Evolutionary conservation across 352 stramenopile species (phyloP), one percentile per base, ranked within the genome.

Genomic region (Phytopythium aichiense): DNA sequence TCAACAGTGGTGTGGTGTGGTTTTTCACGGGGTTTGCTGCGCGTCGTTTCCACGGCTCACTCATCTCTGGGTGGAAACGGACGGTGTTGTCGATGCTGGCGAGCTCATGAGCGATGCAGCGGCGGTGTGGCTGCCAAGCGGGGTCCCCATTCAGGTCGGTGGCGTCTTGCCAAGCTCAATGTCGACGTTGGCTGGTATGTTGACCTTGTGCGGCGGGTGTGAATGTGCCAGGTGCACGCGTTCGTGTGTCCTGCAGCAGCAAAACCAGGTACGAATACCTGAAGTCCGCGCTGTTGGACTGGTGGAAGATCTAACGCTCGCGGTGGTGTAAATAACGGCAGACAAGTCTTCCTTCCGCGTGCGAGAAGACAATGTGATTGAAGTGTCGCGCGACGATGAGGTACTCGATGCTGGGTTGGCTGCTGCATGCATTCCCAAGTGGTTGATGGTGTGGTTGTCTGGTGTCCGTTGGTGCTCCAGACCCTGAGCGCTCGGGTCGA

Each of bases 331-430:
- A 42, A 58, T 20, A 2, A n/a, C 51, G 2, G 18, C 38, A 71
- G 76, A 84, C 31, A 64, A 67, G 16, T 84, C 77, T 2, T 55
- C n/a, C 2, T 50, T 87, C 7, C 73, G 68, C 3, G 71, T 87
- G 16, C 69, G 74, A 50, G 77, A 87, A 33, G 72, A 65, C 54
- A 84, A 79, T 37, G 62, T 61, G 23, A 58, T 84, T 31, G 68
- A 87, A 48, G 37, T 80, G 45, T 56, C 42, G 0, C 64, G 60
- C 37, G 73, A 60, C 16, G 68, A 56, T 4, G 77, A 86, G 54
- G 74, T 81, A 8, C 2, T 58, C 8, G 28, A 45, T 66, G 37
- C 28, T 52, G 22, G 33, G 7, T 23, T 37, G 23, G 42, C n/a
- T 20, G n/a, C 16, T 18, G 3, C 20, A 49, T 18, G 3, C 20